Conservation (phyloP, 306 rosid species). For the Rosa persica region DNA sequence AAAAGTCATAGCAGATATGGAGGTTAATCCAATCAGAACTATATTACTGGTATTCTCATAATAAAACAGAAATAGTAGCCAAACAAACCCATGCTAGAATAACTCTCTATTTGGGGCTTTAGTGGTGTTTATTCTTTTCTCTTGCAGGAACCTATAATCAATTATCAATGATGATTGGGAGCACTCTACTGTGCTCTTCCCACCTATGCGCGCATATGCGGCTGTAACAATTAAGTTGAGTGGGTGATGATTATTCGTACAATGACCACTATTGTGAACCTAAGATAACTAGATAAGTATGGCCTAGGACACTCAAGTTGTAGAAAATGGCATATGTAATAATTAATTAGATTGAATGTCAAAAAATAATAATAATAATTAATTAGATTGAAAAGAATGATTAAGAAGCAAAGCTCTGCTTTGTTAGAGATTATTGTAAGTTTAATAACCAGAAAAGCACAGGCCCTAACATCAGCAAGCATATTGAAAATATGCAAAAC, state of each 20-base stretch:
- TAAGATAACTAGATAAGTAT: background rate
- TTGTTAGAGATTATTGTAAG: background rate
- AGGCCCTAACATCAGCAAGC: background rate
- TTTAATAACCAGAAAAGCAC: background rate
- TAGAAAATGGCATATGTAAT: background rate
- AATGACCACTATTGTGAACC: background rate
- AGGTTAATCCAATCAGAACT: background rate
- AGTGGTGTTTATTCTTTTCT: background rate
- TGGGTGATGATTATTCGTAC: background rate
- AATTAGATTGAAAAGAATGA: background rate
- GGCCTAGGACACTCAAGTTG: conserved; percentile 2
- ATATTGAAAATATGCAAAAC: background rate
- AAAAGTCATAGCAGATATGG: background rate
- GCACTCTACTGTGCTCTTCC: conserved; percentile 6
- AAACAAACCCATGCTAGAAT: background rate
- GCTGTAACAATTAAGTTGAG: background rate
- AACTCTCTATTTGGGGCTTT: background rate
- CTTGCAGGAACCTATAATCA: background rate
- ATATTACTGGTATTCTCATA: background rate
- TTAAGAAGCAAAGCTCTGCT: background rate
- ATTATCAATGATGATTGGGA: background rate
- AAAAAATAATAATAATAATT: too few relatives aligned
- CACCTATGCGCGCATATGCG: background rate
- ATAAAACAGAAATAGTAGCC: background rate
- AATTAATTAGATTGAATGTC: background rate